Conservation (phyloP, 352 stramenopile genomes). For the Phytophthora macrochlamydospora region DNA sequence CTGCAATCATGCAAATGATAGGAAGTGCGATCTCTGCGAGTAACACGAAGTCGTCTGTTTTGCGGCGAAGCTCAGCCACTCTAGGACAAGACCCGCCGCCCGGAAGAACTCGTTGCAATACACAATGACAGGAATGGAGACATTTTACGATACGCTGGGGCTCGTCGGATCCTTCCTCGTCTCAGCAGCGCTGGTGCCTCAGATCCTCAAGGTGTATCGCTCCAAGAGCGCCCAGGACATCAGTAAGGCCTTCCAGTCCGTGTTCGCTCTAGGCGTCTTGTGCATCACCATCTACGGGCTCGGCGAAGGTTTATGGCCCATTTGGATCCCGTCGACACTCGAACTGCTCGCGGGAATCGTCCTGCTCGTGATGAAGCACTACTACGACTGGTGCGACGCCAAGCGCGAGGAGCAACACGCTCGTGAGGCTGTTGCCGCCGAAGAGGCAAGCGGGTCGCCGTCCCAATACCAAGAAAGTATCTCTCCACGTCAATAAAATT, state of each 20-base stretch:
- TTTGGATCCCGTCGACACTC: constrained; percentile 58
- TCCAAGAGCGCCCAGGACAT: constrained; percentile 65
- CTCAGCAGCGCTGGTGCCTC: constrained; percentile 57
- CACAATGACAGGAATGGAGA: constrained; percentile 32
- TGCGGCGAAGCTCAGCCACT: background rate
- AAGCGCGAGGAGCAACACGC: constrained; percentile 14
- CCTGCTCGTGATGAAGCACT: constrained; percentile 52
- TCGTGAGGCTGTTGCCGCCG: constrained; percentile 2
- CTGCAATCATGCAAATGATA: constrained; percentile 5
- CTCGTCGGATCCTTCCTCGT: constrained; percentile 69
- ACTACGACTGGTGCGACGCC: constrained; percentile 40
- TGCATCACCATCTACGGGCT: constrained; percentile 56
- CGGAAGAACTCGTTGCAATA: background rate
- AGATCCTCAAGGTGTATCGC: constrained; percentile 64
- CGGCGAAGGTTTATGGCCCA: constrained; percentile 56
- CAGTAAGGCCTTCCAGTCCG: constrained; percentile 52
- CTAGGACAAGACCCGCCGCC: background rate
- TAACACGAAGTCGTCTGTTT: constrained; percentile 3
- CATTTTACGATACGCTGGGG: constrained; percentile 55
- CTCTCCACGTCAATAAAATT: constrained; percentile 12
- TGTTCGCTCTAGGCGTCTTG: constrained; percentile 50
- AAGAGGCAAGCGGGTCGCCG: constrained; percentile 9
- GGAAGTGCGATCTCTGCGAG: background rate
- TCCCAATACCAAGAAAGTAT: constrained; percentile 3
- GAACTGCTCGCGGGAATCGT: constrained; percentile 47